These are phyloP conservation scores for Trichoderma brevicompactum DNA, from an alignment of 2,329 filamentous ascomycete genomes.

Conservation along the genomic window DNA sequence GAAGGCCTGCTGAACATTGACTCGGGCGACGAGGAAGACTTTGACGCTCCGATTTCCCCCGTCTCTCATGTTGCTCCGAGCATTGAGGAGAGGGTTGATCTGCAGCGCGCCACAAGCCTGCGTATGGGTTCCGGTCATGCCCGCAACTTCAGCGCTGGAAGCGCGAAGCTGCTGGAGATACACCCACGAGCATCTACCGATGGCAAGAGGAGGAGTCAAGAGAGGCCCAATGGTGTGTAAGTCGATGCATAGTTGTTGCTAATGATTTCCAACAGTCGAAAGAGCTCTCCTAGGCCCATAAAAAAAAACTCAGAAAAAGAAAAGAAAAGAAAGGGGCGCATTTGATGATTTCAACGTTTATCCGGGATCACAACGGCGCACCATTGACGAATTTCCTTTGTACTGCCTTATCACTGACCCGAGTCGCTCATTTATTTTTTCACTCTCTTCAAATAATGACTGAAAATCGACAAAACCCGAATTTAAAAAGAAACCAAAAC, in stretches of 20 bases:
- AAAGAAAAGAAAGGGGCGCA: not conserved
- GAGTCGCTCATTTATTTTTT: slow-evolving; percentile 28
- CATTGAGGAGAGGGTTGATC: slow-evolving; percentile 44
- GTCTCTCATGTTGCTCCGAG: slow-evolving; percentile 34
- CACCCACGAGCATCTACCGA: slow-evolving; percentile 59
- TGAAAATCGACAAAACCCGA: slow-evolving; percentile 1
- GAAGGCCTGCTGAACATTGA: slow-evolving; percentile 55
- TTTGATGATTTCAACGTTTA: not conserved
- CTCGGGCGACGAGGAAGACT: slow-evolving; percentile 42
- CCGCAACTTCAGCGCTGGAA: slow-evolving; percentile 76
- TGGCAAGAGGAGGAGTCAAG: slow-evolving; percentile 45
- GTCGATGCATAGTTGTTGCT: slow-evolving; percentile 29
- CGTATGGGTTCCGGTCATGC: slow-evolving; percentile 68
- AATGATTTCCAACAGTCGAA: slow-evolving; percentile 30
- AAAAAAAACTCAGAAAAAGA: slow-evolving; percentile 8
- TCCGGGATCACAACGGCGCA: not conserved
- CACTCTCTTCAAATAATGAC: slow-evolving; percentile 1
- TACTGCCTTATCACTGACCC: slow-evolving; percentile 16
- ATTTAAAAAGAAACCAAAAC: slow-evolving; percentile 9
- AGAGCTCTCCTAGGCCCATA: slow-evolving; percentile 29
- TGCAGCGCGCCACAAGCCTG: slow-evolving; percentile 72
- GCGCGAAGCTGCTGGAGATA: slow-evolving; percentile 74
- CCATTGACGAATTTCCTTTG: slow-evolving; percentile 28
- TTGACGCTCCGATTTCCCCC: slow-evolving; percentile 36
- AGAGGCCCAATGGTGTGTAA: slow-evolving; percentile 16